Base-by-base conservation (phyloP, 345 rosid genomes). In the Boechera retrofracta region DNA sequence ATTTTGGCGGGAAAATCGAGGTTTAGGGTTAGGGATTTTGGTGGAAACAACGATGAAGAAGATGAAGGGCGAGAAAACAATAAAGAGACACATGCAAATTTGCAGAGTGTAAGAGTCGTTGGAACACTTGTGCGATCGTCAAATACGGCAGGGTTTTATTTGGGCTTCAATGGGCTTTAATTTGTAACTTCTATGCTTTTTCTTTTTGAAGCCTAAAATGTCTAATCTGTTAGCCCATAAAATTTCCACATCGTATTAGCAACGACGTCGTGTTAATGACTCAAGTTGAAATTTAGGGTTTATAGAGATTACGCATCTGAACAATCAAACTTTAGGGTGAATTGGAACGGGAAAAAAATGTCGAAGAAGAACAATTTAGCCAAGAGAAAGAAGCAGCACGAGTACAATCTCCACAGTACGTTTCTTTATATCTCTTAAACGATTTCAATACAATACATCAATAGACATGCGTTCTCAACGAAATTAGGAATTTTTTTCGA, bases 291-390 rank as follows among this genome's bases (percentile, higher is more conserved):
- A 13, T 56, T 39, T 78, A 78, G 81, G 78, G 78, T 60, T 78
- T 67, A 66, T 39, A 33, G 64, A 45, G 10, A 33, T 6, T 2
- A 49, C 24, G 13, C 35, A 29, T 18, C 59, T 32, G 64, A 62
- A 10, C 18, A 38, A 21, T n/a, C 29, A 2, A 39, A 41, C 6
- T 32, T 60, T 49, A 26, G 48, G 6, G 15, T 49, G 5, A 49
- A 67, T 38, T 45, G 52, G 41, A 16, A 38, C 7, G 51, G 35
- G 39, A 35, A 51, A 78, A 72, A 2, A 66, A 82, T 96, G 99
- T 96, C 99, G 87, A 96, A 93, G 96, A 96, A 96, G 90, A 96
- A 96, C 83, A 80, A 84, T 78, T 84, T 96, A 77, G 83, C 87
- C 47, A 86, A 85, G 7, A 84, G 99, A 74, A 96, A 87, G 87